A percentile compares a stretch with the other conserved stretches of the same genome.
phyloP scores from a whole-genome alignment of 306 rosid species.

The Morella rubra region DNA sequence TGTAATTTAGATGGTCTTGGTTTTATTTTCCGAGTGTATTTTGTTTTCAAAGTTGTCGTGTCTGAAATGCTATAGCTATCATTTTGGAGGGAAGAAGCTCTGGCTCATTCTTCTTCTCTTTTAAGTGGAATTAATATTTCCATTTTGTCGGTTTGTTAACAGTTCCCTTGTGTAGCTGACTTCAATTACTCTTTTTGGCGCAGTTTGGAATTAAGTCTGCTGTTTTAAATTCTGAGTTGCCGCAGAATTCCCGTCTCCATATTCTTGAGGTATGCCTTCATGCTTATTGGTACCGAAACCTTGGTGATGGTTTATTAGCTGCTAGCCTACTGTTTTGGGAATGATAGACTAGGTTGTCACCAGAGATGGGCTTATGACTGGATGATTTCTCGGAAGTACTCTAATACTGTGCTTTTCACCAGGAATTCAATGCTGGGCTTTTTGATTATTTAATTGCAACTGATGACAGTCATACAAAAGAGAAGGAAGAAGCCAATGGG shows the following conservation, averaged over 20 bases:
- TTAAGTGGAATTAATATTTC: not conserved
- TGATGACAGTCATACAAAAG: slow-evolving; percentile 70
- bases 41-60: not conserved
- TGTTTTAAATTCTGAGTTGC: slow-evolving; percentile 93
- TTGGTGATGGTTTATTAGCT: not conserved
- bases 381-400: slow-evolving; percentile 16
- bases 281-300: slow-evolving; percentile 9
- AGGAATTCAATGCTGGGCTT: slow-evolving; percentile 99
- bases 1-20: not conserved
- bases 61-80: no score
- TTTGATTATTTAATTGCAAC: slow-evolving; percentile 94
- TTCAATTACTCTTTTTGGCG: slow-evolving; percentile 16
- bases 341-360: slow-evolving; percentile 15
- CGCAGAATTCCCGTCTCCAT: slow-evolving; percentile 96
- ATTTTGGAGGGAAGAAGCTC: not conserved
- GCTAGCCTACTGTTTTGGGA: slow-evolving; percentile 20
- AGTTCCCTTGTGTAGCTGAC: not conserved
- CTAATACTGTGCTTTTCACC: slow-evolving; percentile 34
- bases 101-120: not conserved
- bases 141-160: not conserved
- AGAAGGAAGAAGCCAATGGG: slow-evolving; percentile 55
- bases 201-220: slow-evolving; percentile 96
- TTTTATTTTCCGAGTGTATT: not conserved
- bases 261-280: slow-evolving; percentile 75
- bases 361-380: not conserved